These are phyloP conservation scores for Stereum hirsutum DNA, from an alignment of 1,284 basidiomycete species.

Conservation along the genomic window DNA sequence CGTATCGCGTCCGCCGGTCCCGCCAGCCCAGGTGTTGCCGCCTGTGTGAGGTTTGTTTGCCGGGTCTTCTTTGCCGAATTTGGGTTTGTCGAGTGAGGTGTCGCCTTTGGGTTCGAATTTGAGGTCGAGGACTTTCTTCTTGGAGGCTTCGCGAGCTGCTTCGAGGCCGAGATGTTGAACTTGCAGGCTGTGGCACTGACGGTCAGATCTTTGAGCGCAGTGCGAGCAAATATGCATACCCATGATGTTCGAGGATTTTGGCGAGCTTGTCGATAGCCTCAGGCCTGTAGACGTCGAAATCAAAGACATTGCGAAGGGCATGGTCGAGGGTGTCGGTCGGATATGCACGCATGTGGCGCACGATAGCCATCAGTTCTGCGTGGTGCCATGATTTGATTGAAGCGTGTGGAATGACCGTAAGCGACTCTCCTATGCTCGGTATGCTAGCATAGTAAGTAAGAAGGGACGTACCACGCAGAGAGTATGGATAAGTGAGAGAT, in stretches of 20 bases:
- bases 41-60: constrained; percentile 44
- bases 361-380: constrained; percentile 54
- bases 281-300: constrained; percentile 57
- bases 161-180: constrained; percentile 45
- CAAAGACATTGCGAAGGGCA: constrained; percentile 53
- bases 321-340: constrained; percentile 45
- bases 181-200: constrained; percentile 28
- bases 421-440: too few relatives aligned
- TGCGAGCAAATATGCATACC: constrained; percentile 27
- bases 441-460: too few relatives aligned
- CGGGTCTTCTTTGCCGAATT: constrained; percentile 50
- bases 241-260: constrained; percentile 47
- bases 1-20: constrained; percentile 61
- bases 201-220: background rate
- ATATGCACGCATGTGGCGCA: constrained; percentile 52
- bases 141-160: constrained; percentile 40
- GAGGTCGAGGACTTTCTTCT: constrained; percentile 42
- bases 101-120: constrained; percentile 42
- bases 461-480: constrained; percentile 38
- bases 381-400: too few relatives aligned
- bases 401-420: too few relatives aligned
- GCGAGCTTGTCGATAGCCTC: constrained; percentile 53
- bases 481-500: constrained; percentile 53
- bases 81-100: constrained; percentile 39
- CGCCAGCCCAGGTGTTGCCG: constrained; percentile 54